These are phyloP conservation scores for Symbiodinium natans DNA, from an alignment of 73 alveolate species.

Conservation along the genomic window DNA sequence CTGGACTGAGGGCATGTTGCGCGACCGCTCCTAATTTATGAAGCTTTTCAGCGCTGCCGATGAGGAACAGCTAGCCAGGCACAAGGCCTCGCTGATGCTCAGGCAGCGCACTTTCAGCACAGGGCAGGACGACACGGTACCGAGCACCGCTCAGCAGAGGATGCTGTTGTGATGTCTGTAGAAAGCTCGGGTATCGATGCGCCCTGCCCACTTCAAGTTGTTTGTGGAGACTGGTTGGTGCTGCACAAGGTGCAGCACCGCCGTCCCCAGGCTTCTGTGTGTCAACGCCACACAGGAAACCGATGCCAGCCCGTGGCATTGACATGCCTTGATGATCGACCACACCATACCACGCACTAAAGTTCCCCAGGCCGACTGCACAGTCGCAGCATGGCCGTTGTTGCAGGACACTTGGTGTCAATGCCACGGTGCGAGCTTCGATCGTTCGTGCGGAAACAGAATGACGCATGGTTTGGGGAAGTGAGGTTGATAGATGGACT, in stretches of 20 bases:
- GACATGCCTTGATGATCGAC: no score
- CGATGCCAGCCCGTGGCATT: no score
- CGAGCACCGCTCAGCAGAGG: not conserved
- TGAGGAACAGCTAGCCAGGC: not conserved
- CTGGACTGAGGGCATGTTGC: slow-evolving; percentile 57
- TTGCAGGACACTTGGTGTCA: no score
- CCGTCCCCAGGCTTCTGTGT: not conserved
- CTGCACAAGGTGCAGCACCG: not conserved
- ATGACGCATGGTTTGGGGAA: no score
- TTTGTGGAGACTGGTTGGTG: not conserved
- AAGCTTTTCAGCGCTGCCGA: not conserved
- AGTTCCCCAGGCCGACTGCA: no score
- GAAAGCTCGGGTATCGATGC: not conserved
- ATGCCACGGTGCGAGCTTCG: no score
- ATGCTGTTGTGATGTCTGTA: not conserved
- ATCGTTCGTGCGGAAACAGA: no score
- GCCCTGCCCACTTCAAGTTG: not conserved
- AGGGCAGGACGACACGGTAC: not conserved
- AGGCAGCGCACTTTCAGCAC: not conserved
- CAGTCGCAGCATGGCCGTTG: no score
- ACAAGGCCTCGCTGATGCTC: not conserved
- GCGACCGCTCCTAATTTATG: slow-evolving; percentile 20
- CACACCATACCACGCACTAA: not conserved
- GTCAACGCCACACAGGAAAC: not conserved
- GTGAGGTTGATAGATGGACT: no score